Base-by-base conservation (phyloP, 805 yeast genomes). In the Pachysolen tannophilus region DNA sequence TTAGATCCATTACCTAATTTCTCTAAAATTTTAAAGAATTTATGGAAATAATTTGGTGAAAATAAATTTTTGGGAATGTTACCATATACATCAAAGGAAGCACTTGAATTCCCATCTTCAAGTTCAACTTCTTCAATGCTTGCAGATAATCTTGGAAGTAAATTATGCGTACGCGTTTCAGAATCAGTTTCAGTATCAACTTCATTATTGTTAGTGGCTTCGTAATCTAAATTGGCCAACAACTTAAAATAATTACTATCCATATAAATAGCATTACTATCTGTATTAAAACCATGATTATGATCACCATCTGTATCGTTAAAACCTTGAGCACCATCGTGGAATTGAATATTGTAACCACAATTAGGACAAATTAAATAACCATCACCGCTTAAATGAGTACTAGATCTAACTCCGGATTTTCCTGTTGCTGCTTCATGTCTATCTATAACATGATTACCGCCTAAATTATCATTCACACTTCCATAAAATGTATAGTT, bases 1-100 rank as follows among this genome's bases (percentile, higher is more conserved):
- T 85, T 75, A 5, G 94, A 82, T 0, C 96, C 96, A 24, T 80
- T 67, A 0, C 96, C 96, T 10, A 87, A 56, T 2, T 70, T 58
- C 1, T 73, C 67, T 10, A 77, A 57, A 21, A 73, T 69, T 27
- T 63, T 67, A 58, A 87, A 87, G 52, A 87, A 82, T 38, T 77
- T 75, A 15, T 68, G 63, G 46, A 80, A 87, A 52, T 87, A 87
- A 3, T 94, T 95, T 41, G 82, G 94, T 32, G 82, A 79, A 49
- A 85, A 83, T 3, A 87, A 64, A 6, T 23, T 23, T 8, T 23
- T 11, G 26, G 26, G 26, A 23, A 5, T 23, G 26, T 11, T 23
- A 14, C 4, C 26, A 23, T 23, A 23, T 23, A n/a, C n/a, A n/a
- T n/a, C n/a, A n/a, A n/a, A n/a, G n/a, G n/a, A n/a, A n/a, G n/a